Evolutionary conservation across 805 yeast genomes (phyloP).

Genomic region (Pichia manshurica): DNA sequence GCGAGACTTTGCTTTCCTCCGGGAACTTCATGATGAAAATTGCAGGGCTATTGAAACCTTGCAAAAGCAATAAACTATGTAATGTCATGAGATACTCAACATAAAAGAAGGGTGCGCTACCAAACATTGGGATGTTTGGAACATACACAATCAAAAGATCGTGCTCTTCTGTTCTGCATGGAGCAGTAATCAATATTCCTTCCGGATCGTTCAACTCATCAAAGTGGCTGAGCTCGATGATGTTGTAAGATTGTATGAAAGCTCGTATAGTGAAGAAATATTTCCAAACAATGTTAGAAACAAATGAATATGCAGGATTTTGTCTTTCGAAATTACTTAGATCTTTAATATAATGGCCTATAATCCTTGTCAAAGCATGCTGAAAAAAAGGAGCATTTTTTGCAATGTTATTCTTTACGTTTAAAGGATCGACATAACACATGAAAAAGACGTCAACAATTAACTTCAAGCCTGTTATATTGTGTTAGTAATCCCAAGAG

Average conservation of each 20-base stretch:
- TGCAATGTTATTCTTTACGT: slow-evolving; percentile 24
- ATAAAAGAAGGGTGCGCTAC: slow-evolving; percentile 35
- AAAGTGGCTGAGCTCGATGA: slow-evolving; percentile 30
- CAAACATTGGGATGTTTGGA: slow-evolving; percentile 39
- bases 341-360: slow-evolving; percentile 19
- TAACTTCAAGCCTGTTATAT: slow-evolving; percentile 18
- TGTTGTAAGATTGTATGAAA: slow-evolving; percentile 30
- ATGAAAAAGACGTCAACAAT: slow-evolving; percentile 23
- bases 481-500: neutral
- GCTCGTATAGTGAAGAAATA: slow-evolving; percentile 28
- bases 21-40: slow-evolving; percentile 35
- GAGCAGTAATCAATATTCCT: slow-evolving; percentile 28
- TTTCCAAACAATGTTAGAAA: slow-evolving; percentile 30
- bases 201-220: slow-evolving; percentile 15
- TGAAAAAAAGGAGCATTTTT: slow-evolving; percentile 30
- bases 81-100: slow-evolving; percentile 40
- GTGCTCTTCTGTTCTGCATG: slow-evolving; percentile 28
- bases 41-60: slow-evolving; percentile 46
- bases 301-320: slow-evolving; percentile 23
- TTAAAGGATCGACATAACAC: slow-evolving; percentile 29
- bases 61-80: slow-evolving; percentile 37
- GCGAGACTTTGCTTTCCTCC: slow-evolving; percentile 9
- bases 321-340: slow-evolving; percentile 12
- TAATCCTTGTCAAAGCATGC: slow-evolving; percentile 19
- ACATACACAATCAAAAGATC: slow-evolving; percentile 41